A percentile compares a stretch with the other conserved stretches of the same genome.
Evolutionary conservation across 352 stramenopile genomes (phyloP).

Genomic region (Phytophthora pluvialis): DNA sequence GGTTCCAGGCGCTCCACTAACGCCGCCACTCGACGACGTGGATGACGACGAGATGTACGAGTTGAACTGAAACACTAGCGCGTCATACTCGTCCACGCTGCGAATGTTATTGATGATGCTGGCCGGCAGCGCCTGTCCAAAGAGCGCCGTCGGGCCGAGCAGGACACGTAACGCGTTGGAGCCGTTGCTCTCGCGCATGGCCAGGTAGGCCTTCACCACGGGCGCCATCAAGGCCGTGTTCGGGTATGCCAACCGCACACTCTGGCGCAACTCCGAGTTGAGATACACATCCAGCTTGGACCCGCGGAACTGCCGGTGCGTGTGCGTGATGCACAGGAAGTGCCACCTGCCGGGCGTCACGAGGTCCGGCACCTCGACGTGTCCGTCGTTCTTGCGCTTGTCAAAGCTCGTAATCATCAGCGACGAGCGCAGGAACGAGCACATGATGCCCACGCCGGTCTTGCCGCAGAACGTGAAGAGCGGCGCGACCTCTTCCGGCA

Average conservation of each 20-base stretch:
- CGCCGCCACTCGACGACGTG: conserved; percentile 48
- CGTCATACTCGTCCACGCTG: conserved; percentile 77
- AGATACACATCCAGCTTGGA: conserved; percentile 86
- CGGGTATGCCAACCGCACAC: conserved; percentile 76
- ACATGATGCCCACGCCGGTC: conserved; percentile 78
- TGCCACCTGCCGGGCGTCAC: conserved; percentile 77
- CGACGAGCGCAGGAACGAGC: conserved; percentile 78
- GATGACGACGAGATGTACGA: conserved; percentile 78
- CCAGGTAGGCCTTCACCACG: conserved; percentile 81
- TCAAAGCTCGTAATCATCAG: conserved; percentile 85
- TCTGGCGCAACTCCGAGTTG: conserved; percentile 77
- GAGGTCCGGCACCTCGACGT: conserved; percentile 75
- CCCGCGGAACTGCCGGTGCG: conserved; percentile 82
- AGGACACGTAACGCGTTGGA: conserved; percentile 63
- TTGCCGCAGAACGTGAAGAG: conserved; percentile 86
- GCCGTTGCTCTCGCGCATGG: conserved; percentile 79
- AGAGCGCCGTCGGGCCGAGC: conserved; percentile 64
- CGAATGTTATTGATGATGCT: conserved; percentile 72
- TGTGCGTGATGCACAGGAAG: conserved; percentile 86
- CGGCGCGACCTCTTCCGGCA: conserved; percentile 71
- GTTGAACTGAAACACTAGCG: conserved; percentile 81
- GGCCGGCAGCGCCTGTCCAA: conserved; percentile 62
- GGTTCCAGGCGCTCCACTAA: conserved; percentile 31
- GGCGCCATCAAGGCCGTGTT: conserved; percentile 79
- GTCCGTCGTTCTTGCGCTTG: conserved; percentile 88